These are phyloP conservation scores for Geotrichum fermentans DNA, from an alignment of 1,139 yeast genomes.

Conservation along the genomic window DNA sequence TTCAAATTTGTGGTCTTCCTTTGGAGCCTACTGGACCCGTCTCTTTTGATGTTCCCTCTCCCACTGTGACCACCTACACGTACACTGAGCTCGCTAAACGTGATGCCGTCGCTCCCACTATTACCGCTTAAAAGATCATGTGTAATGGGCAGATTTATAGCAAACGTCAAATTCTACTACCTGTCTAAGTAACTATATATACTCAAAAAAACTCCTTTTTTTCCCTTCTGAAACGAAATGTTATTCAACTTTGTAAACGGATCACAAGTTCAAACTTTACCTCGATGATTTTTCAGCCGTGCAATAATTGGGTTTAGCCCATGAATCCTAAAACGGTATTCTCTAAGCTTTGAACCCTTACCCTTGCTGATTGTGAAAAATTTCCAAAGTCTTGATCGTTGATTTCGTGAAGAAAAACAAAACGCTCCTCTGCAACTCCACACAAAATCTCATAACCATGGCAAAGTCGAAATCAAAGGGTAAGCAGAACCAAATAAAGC, in stretches of 20 bases:
- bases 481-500: too few relatives aligned
- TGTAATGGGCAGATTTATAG: too few relatives aligned
- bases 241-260: too few relatives aligned
- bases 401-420: neutral
- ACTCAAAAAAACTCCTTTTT: too few relatives aligned
- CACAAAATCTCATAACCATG: neutral
- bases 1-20: neutral
- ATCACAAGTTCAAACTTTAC: too few relatives aligned
- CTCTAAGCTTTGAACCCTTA: neutral
- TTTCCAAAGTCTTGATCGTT: neutral
- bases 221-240: too few relatives aligned
- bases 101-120: too few relatives aligned
- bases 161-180: too few relatives aligned
- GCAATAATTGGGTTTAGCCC: too few relatives aligned
- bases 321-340: neutral
- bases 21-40: neutral
- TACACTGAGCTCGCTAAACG: neutral
- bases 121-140: too few relatives aligned
- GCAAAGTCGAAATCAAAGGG: slow-evolving; percentile 18
- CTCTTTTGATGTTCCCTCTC: neutral
- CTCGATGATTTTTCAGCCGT: too few relatives aligned
- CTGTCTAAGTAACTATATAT: too few relatives aligned
- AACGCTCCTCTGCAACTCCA: neutral
- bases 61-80: neutral
- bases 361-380: neutral